Evolutionary conservation across 1,284 basidiomycete genomes (phyloP), one percentile per base, ranked within the genome.

Genomic region (Microbotryum saponariae): DNA sequence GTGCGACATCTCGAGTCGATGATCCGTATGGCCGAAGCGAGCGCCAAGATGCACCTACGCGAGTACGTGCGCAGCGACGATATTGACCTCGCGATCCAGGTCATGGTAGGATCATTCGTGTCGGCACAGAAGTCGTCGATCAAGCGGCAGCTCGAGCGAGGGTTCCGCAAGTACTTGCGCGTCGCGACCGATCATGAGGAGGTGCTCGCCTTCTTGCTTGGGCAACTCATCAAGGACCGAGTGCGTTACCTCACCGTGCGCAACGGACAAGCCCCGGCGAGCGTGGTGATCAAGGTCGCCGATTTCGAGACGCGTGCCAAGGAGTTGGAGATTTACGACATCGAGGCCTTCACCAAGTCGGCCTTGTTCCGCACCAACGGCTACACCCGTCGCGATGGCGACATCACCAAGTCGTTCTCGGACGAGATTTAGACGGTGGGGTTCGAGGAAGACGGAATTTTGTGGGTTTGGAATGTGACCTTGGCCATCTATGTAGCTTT

Each of bases 21-120:
- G 89, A 98, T 99, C 76, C 86, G 96, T 51, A 98, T 98, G 96
- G 85, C 91, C 2, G 94, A 99, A 76, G 93, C 96, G 18, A 91
- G 88, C 71, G 96, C 94, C 51, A 97, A 97, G 81, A 98, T 99
- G 94, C 87, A 93, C 62, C 79, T 99, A 66, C 82, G 96, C 55
- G 96, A 98, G 76, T 97, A 90, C 73, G 96, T 98, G 53, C 84
- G 96, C 47, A 81, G 85, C 16, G 96, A 98, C 76, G 96, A 98
- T 75, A 93, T 99, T 70, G 93, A 99, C 75, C 78, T 97, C 57
- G 94, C 96, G 2, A 97, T 99, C 69, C 90, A 91, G 67, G 92
- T 97, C 46, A 88, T 91, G 3, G 86, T 99, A 29, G 87, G 87
- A 62, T 92, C 89, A 77, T 99, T 99, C 75, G 89, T 99, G 61